phyloP scores from a whole-genome alignment of 805 yeast species.

The Lipomyces yamanashiensis region DNA sequence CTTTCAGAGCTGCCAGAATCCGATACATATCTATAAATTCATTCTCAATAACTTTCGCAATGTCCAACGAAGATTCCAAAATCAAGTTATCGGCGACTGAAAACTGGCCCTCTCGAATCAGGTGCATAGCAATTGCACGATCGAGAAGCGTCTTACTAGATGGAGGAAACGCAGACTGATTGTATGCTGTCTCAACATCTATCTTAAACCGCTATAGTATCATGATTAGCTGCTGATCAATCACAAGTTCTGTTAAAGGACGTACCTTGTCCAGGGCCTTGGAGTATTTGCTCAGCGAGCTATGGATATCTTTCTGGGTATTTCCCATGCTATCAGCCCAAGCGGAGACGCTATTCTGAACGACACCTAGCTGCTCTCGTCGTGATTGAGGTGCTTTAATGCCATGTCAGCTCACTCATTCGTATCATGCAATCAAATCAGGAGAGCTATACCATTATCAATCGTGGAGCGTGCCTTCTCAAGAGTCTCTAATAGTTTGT shows the following conservation, averaged over 20 bases:
- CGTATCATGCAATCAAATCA: neutral
- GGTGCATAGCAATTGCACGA: slow-evolving; percentile 53
- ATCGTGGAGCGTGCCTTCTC: slow-evolving; percentile 40
- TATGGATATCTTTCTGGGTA: slow-evolving; percentile 42
- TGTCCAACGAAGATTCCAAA: slow-evolving; percentile 40
- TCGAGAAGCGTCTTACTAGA: slow-evolving; percentile 43
- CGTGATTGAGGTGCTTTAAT: slow-evolving; percentile 25
- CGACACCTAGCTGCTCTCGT: slow-evolving; percentile 28
- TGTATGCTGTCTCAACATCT: slow-evolving; percentile 31
- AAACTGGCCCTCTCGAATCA: slow-evolving; percentile 55
- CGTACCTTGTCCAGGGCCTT: slow-evolving; percentile 45
- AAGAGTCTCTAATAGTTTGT: slow-evolving; percentile 40
- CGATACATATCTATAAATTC: slow-evolving; percentile 52
- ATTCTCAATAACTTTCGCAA: slow-evolving; percentile 44
- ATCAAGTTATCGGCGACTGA: slow-evolving; percentile 45
- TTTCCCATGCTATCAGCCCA: slow-evolving; percentile 35
- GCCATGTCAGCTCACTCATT: slow-evolving; percentile 6
- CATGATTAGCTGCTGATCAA: neutral
- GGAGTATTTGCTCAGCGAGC: slow-evolving; percentile 42
- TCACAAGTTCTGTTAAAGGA: neutral
- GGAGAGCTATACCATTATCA: slow-evolving; percentile 28
- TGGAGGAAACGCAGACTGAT: slow-evolving; percentile 32
- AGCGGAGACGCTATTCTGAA: slow-evolving; percentile 22
- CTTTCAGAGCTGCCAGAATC: slow-evolving; percentile 48
- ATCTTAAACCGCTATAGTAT: slow-evolving; percentile 26